Conservation (phyloP, 2,329 filamentous ascomycete species). For the Moelleriella libera region DNA sequence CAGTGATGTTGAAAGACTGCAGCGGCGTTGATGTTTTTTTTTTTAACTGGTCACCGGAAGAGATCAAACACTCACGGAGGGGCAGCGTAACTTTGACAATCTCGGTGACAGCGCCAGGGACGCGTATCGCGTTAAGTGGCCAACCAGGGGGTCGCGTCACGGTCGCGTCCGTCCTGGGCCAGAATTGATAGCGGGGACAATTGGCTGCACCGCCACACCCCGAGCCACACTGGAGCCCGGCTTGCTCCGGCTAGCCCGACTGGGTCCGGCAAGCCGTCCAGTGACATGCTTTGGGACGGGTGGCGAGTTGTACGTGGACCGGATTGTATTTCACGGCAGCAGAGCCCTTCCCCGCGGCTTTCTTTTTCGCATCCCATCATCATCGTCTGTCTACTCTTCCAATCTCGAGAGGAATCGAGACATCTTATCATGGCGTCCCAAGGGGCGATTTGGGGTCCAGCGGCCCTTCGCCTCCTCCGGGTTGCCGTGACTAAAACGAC, state of each 20-base stretch:
- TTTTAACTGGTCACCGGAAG: too few relatives aligned
- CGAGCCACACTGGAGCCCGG: background rate
- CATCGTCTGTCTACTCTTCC: background rate
- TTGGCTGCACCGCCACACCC: background rate
- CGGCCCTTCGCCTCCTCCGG: constrained; percentile 39
- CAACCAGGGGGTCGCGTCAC: background rate
- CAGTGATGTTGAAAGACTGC: too few relatives aligned
- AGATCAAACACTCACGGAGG: background rate
- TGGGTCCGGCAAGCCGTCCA: background rate
- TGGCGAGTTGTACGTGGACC: background rate
- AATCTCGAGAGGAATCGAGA: background rate
- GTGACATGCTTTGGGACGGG: background rate
- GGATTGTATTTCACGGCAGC: background rate
- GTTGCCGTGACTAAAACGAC: constrained; percentile 35
- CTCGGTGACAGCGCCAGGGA: background rate
- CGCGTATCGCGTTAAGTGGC: background rate
- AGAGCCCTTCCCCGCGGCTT: background rate
- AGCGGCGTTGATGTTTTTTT: too few relatives aligned
- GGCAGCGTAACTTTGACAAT: background rate
- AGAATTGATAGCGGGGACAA: background rate
- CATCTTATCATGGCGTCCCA: constrained; percentile 35
- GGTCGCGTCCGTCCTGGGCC: background rate
- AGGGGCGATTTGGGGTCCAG: constrained; percentile 43
- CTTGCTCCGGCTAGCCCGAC: background rate
- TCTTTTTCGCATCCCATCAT: background rate